A percentile compares a stretch with the other conserved stretches of the same genome.
These are phyloP conservation scores for Phytophthora crassamura DNA, from an alignment of 352 stramenopile species.

Conservation along the genomic window DNA sequence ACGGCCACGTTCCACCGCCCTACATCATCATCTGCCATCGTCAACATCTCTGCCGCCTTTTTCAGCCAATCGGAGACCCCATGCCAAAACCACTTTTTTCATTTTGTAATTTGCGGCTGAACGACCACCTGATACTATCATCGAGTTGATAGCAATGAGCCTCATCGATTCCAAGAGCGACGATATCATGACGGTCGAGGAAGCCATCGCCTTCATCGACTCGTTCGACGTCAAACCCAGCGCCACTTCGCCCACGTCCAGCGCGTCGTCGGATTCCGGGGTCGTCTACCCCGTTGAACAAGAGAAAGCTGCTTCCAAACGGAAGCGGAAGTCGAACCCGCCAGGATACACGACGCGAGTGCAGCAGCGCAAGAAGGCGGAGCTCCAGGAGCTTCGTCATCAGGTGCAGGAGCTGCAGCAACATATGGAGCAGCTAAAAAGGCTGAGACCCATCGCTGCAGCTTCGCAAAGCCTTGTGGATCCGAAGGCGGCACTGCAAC, in stretches of 20 bases:
- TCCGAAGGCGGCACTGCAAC: not conserved
- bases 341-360: slow-evolving; percentile 18
- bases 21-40: slow-evolving; percentile 6
- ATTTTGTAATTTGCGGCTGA: slow-evolving; percentile 9
- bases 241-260: not conserved
- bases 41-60: not conserved
- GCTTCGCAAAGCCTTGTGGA: not conserved
- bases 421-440: slow-evolving; percentile 3
- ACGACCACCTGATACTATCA: not conserved
- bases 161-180: slow-evolving; percentile 8
- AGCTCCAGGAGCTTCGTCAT: slow-evolving; percentile 4
- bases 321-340: slow-evolving; percentile 13
- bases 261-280: not conserved
- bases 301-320: not conserved
- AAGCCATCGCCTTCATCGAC: slow-evolving; percentile 43
- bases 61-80: slow-evolving; percentile 14
- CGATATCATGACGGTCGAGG: slow-evolving; percentile 23
- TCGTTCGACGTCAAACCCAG: slow-evolving; percentile 16
- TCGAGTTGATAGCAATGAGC: slow-evolving; percentile 6
- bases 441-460: not conserved
- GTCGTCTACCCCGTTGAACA: not conserved
- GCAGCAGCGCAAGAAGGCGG: slow-evolving; percentile 10
- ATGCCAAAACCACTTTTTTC: no score
- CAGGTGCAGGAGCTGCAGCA: slow-evolving; percentile 16
- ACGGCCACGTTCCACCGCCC: no score